Base-by-base conservation (phyloP, 495 filamentous ascomycete genomes). In the Aspergillus saccharolyticus region DNA sequence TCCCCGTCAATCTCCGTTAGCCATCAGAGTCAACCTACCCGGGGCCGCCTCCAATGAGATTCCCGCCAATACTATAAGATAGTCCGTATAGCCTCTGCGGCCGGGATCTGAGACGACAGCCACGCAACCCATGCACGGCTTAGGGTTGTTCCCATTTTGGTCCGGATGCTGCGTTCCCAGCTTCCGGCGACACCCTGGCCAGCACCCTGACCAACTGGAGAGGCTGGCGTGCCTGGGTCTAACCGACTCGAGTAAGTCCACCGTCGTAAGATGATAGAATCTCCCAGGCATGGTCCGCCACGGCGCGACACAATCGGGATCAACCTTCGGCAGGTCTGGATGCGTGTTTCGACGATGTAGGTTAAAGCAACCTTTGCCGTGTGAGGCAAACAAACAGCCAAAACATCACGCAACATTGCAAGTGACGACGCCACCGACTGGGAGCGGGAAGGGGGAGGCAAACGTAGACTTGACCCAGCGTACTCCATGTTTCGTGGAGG, bases 161-260 rank as follows among this genome's bases (percentile, higher is more conserved):
- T 43, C 33, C 54, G 58, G 54, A 60, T 60, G 58, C 54, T 56
- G 28, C 43, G 4, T 28, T 30, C 10, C 42, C 28, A 20, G 44
- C 58, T 44, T 52, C 53, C 58, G 58, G 33, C 42, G 44, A 33
- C 25, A 17, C 7, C 22, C 47, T 60, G 25, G 44, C 21, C 22
- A 24, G 43, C 30, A 60, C 33, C 22, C 28, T 39, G 54, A 43
- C 46, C 28, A 46, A 43, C 24, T 20, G 24, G 44, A 42, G 9
- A 6, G 22, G 15, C 28, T 28, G 53, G 53, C 46, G 58, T 60
- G 58, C 58, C 58, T 60, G 53, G 28, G 47, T 39, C 58, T 55
- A 60, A 49, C 51, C 53, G 10, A 20, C 22, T 44, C 43, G 24
- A 48, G 43, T 42, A 50, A 50, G 47, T 30, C 14, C 22, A 30